Percentiles rank a stretch among this genome's conserved stretches.
Evolutionary conservation across 169 alveolate species (phyloP).

Genomic region (Plasmodium chabaudi): DNA sequence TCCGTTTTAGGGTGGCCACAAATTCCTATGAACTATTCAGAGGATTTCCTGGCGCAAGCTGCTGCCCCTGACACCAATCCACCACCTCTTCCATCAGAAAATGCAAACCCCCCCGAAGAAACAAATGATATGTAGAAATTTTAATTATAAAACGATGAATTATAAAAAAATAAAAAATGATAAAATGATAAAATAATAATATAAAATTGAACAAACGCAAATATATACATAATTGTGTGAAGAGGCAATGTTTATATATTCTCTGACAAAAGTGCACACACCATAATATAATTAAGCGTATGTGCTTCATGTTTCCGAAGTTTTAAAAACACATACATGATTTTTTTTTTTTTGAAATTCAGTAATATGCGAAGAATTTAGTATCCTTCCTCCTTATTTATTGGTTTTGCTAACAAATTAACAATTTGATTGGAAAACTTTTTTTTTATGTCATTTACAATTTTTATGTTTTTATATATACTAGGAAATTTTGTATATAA

Average conservation of each 20-base stretch:
- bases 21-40: slow-evolving; percentile 63
- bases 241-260: too few relatives aligned
- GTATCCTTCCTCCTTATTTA: slow-evolving; percentile 3
- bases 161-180: background rate
- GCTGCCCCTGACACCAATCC: slow-evolving; percentile 71
- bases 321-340: too few relatives aligned
- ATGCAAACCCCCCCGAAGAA: slow-evolving; percentile 15
- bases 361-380: too few relatives aligned
- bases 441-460: slow-evolving; percentile 56
- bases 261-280: too few relatives aligned
- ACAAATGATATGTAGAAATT: slow-evolving; percentile 17
- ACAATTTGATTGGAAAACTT: slow-evolving; percentile 42
- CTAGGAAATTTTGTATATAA: slow-evolving; percentile 49
- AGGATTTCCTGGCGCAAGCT: slow-evolving; percentile 33
- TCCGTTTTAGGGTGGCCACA: slow-evolving; percentile 45
- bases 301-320: too few relatives aligned
- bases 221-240: background rate
- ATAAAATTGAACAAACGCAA: background rate
- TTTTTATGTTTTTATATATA: slow-evolving; percentile 37
- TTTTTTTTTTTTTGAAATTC: too few relatives aligned
- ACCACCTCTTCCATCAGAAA: slow-evolving; percentile 72
- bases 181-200: background rate
- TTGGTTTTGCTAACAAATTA: slow-evolving; percentile 32
- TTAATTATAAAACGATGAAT: background rate
- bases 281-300: too few relatives aligned